Base-by-base conservation (phyloP, 176 grass and related monocot species). In the Bromus sterilis region DNA sequence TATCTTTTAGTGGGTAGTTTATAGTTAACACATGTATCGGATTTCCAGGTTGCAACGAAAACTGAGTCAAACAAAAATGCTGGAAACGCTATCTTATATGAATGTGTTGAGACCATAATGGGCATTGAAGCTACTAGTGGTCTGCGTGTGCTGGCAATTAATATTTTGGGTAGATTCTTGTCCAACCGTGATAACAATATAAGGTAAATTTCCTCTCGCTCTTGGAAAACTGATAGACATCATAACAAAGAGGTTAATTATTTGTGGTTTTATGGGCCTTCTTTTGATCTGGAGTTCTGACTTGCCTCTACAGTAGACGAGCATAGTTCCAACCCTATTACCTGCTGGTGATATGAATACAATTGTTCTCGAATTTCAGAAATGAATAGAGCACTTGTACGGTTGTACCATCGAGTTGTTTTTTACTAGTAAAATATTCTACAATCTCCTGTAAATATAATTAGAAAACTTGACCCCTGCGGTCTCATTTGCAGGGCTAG, bases 121-220 rank as follows among this genome's bases (percentile, higher is more conserved):
- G 89, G 97, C 26, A 93, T 99, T 5, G 97, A 99, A 87, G 97
- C 93, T 78, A 93, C 87, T 65, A 93, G 97, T 78, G 97, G 97
- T 63, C 49, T 99, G 64, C 90, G 93, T 85, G 91, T 99, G 57
- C 83, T 99, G 78, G 97, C 91, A 9, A 99, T 99, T 73, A 99
- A 99, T 83, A 99, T 96, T 83, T 89, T 99, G 82, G 97, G 97
- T 53, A 89, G 93, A 86, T 99, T 99, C 76, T 87, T 99, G 74
- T 99, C 97, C 70, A 99, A 99, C 83, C 97, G 97, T 75, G 93
- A 99, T 69, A 99, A 99, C 49, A 99, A 99, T 71, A 99, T 99
- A 78, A 99, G 97, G 97, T 99, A 72, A 77, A 78, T 73, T 73
- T 77, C 21, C 49, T 87, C 69, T 79, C 57, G 16, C 18, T 75